Evolutionary conservation across 2,329 filamentous ascomycete genomes (phyloP).

Genomic region (Davidsoniella neocaledoniae): DNA sequence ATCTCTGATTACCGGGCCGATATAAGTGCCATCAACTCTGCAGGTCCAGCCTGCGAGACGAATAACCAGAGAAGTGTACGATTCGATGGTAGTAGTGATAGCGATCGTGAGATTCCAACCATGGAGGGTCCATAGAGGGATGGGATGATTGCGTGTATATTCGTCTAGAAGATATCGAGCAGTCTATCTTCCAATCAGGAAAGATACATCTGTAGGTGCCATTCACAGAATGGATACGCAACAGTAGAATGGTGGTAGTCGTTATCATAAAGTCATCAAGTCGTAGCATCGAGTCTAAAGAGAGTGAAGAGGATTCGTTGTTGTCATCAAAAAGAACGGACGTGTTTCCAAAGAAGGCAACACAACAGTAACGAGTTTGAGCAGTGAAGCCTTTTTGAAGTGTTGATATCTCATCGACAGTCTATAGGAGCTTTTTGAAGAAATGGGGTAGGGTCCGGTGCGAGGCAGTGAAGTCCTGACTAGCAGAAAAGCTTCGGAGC

Average conservation of each 20-base stretch:
- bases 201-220: slow-evolving; percentile 2
- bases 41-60: no score
- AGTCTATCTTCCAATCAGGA: slow-evolving; percentile 2
- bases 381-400: no score
- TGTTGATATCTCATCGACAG: no score
- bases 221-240: neutral
- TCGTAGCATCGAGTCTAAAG: slow-evolving; percentile 1
- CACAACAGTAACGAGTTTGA: no score
- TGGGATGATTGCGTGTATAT: neutral
- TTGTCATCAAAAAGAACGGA: neutral
- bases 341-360: neutral
- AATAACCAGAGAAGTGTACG: no score
- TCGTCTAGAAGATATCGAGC: slow-evolving; percentile 4
- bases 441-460: slow-evolving; percentile 1
- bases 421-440: slow-evolving; percentile 1
- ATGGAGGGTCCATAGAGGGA: no score
- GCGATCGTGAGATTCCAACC: no score
- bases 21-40: no score
- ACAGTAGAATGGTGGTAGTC: neutral
- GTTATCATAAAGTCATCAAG: neutral
- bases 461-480: neutral
- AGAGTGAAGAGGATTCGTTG: slow-evolving; percentile 1
- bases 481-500: no score
- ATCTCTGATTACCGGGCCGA: no score
- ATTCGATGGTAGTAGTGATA: no score